A percentile compares a stretch with the other conserved stretches of the same genome.
Conservation (phyloP, 139 green algal genomes). For the Penium margaritaceum region DNA sequence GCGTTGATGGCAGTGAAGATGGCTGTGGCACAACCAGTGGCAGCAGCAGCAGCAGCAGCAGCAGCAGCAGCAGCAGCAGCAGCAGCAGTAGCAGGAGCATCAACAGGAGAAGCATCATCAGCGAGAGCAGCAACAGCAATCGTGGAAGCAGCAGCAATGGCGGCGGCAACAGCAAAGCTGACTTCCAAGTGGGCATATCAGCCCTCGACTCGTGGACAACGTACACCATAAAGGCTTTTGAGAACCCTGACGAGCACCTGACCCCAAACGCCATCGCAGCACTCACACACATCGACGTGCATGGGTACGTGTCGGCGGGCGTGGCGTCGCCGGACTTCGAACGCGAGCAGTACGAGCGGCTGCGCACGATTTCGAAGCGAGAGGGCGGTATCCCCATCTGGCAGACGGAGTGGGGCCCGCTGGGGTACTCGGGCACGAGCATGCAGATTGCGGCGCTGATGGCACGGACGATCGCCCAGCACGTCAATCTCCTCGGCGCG, state of each 20-base stretch:
- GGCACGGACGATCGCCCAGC: conserved; percentile 19
- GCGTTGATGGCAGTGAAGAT: no score
- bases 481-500: conserved; percentile 38
- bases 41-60: no score
- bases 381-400: conserved; percentile 24
- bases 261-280: not conserved
- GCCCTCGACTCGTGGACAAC: not conserved
- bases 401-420: conserved; percentile 42
- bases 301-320: not conserved
- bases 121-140: no score
- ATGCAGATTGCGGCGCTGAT: conserved; percentile 21
- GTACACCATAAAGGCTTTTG: not conserved
- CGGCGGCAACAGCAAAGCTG: no score
- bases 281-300: not conserved
- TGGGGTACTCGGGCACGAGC: conserved; percentile 6
- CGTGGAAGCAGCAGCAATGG: no score
- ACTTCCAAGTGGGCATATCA: no score
- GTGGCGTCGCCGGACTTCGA: not conserved
- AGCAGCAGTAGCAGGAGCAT: no score
- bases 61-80: no score
- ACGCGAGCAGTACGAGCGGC: not conserved
- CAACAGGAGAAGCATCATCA: no score
- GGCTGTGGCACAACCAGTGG: no score
- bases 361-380: conserved; percentile 24
- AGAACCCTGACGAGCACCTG: not conserved